These are phyloP conservation scores for Talaromyces sp. DNA, from an alignment of 2,329 filamentous ascomycete species.

Conservation along the genomic window DNA sequence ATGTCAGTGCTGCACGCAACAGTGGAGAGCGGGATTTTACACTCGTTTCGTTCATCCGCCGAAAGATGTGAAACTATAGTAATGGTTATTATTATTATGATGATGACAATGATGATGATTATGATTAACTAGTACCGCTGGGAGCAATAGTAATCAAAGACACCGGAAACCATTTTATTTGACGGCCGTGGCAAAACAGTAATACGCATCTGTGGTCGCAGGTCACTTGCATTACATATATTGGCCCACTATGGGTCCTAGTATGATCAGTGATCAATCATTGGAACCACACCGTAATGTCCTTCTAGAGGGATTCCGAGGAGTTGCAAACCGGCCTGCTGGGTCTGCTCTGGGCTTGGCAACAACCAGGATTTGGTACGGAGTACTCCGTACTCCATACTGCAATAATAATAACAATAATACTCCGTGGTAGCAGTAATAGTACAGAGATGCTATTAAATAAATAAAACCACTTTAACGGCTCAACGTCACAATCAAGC, in stretches of 20 bases:
- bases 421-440: neutral
- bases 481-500: neutral
- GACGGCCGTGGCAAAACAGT: neutral
- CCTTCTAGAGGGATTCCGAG: neutral
- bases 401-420: neutral
- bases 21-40: neutral
- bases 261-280: neutral
- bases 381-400: too few relatives aligned
- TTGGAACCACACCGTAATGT: neutral
- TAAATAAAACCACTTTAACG: neutral
- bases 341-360: slow-evolving; percentile 1
- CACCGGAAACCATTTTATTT: neutral
- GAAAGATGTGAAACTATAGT: neutral
- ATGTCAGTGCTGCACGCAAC: neutral
- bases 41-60: neutral
- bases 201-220: neutral
- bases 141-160: neutral
- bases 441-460: neutral
- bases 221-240: neutral
- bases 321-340: slow-evolving; percentile 1
- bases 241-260: neutral
- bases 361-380: neutral
- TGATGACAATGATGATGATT: too few relatives aligned
- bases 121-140: neutral
- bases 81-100: too few relatives aligned